phyloP scores from a whole-genome alignment of 1,139 yeast species.

The Blastobotrys buckinghamii region DNA sequence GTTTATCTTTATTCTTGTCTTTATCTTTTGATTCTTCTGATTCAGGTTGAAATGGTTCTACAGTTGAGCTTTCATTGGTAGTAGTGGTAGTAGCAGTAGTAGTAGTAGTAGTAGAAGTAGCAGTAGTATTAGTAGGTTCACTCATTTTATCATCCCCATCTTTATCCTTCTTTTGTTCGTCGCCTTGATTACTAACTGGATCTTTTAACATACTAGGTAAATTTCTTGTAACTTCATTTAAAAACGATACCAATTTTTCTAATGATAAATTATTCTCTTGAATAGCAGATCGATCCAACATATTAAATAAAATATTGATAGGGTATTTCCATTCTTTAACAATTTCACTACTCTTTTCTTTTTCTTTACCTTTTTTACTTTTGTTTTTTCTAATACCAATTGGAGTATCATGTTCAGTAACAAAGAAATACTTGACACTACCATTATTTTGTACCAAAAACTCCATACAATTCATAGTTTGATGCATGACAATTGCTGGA shows the following conservation, averaged over 20 bases:
- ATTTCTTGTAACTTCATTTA: conserved; percentile 75
- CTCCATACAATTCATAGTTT: conserved; percentile 69
- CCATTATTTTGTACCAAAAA: conserved; percentile 63
- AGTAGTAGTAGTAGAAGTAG: conserved; percentile 1
- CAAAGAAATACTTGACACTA: conserved; percentile 66
- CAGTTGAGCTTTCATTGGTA: background rate
- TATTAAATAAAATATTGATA: conserved; percentile 56
- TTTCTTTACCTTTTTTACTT: conserved; percentile 33
- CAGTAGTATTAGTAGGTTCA: conserved; percentile 10
- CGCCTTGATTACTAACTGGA: conserved; percentile 13
- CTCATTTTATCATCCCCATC: conserved; percentile 17
- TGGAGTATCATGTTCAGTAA: conserved; percentile 73
- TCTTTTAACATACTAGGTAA: conserved; percentile 37
- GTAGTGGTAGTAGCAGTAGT: conserved; percentile 2
- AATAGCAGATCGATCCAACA: conserved; percentile 59
- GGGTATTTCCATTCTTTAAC: conserved; percentile 53
- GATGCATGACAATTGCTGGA: conserved; percentile 67
- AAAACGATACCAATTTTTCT: conserved; percentile 68
- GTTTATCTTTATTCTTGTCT: conserved; percentile 17
- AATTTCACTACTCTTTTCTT: conserved; percentile 32
- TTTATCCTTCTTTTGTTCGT: conserved; percentile 13
- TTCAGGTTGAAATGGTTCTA: too few relatives aligned
- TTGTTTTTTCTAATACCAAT: conserved; percentile 42
- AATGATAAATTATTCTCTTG: conserved; percentile 68
- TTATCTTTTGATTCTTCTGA: conserved; percentile 6